Percentiles rank a stretch among this genome's conserved stretches.
Evolutionary conservation across 2,329 filamentous ascomycete genomes (phyloP).

Genomic region (Neoscytalidium dimidiatum): DNA sequence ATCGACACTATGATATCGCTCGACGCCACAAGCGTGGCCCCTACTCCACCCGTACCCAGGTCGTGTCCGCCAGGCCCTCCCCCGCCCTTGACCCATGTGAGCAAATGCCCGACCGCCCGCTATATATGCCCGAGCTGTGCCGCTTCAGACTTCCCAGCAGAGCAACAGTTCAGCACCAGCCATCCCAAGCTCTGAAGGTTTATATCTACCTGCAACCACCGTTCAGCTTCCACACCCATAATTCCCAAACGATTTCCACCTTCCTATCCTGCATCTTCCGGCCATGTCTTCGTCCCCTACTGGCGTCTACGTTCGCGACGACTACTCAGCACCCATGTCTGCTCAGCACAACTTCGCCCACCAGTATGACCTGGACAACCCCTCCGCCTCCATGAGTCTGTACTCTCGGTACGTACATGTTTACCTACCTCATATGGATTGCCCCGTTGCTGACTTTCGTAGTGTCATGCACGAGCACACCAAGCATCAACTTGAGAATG

Average conservation of each 20-base stretch:
- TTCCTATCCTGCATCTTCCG: constrained; percentile 27
- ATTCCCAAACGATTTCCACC: not conserved
- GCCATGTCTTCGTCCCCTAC: constrained; percentile 23
- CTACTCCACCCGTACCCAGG: not conserved
- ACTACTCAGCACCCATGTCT: constrained; percentile 43
- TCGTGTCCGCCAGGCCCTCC: not conserved
- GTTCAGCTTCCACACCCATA: not conserved
- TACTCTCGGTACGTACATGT: constrained; percentile 44
- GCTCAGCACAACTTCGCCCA: constrained; percentile 47
- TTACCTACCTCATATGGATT: not conserved
- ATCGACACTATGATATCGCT: constrained; percentile 14
- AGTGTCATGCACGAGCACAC: constrained; percentile 55
- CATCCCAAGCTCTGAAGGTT: not conserved
- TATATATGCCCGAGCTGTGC: constrained; percentile 9
- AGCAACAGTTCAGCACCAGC: not conserved
- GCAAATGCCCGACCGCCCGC: not conserved
- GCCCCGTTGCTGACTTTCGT: not conserved
- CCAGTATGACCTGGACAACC: constrained; percentile 45
- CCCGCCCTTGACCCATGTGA: not conserved
- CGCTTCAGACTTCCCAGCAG: not conserved
- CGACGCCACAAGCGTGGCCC: constrained; percentile 8
- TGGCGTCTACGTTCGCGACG: constrained; percentile 39
- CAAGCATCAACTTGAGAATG: constrained; percentile 49
- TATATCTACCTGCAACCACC: not conserved
- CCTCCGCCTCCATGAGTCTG: constrained; percentile 39